Conservation (phyloP, 108 stramenopile species). For the Nannochloropsis salina region DNA sequence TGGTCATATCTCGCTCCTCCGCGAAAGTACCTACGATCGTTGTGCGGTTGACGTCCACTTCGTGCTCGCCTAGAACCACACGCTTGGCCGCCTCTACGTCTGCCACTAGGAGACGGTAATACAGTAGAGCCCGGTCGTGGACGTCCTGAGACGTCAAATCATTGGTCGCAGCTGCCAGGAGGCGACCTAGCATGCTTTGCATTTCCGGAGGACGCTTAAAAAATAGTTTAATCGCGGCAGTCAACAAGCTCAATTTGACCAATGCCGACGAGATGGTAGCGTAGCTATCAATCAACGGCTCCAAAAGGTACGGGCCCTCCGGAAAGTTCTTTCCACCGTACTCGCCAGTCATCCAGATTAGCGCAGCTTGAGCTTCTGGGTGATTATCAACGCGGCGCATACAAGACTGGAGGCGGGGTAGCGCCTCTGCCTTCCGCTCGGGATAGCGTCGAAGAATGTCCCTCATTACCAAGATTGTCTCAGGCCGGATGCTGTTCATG, state of each 20-base stretch:
- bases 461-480: conserved; percentile 73
- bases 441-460: conserved; percentile 75
- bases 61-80: conserved; percentile 59
- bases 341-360: conserved; percentile 93
- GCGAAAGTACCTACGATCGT: conserved; percentile 58
- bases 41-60: conserved; percentile 50
- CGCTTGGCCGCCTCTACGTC: conserved; percentile 68
- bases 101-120: conserved; percentile 81
- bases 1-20: conserved; percentile 69
- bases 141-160: conserved; percentile 85
- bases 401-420: conserved; percentile 72
- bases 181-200: conserved; percentile 86
- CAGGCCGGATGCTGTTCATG: conserved; percentile 68
- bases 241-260: conserved; percentile 82
- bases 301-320: conserved; percentile 95
- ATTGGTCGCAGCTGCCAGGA: conserved; percentile 78
- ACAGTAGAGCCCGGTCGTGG: conserved; percentile 93
- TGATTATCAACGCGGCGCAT: conserved; percentile 62
- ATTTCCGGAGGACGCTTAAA: conserved; percentile 94
- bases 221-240: conserved; percentile 85
- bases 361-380: conserved; percentile 70
- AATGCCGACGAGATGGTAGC: conserved; percentile 45
- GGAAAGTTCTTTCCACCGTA: conserved; percentile 75
- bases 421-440: conserved; percentile 61
- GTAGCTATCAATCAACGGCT: conserved; percentile 62